Conservation (phyloP, 495 filamentous ascomycete genomes). For the Aspergillus diversus region DNA sequence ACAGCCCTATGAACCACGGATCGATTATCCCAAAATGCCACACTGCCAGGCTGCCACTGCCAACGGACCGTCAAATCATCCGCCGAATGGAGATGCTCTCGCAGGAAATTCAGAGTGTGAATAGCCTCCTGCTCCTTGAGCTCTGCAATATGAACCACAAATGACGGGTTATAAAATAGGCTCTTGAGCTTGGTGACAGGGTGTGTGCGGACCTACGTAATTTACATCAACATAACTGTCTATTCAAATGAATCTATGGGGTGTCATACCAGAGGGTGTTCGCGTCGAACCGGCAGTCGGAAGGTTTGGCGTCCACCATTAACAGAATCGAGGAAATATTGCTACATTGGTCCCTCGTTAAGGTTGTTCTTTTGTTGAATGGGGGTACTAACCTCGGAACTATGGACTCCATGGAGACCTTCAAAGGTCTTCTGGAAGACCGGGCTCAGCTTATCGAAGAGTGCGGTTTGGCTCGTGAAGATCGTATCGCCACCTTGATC, state of each 20-base stretch:
- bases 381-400: slow-evolving; percentile 1
- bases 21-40: slow-evolving; percentile 13
- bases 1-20: slow-evolving; percentile 10
- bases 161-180: slow-evolving; percentile 15
- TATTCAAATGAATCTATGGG: not conserved
- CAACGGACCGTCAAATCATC: slow-evolving; percentile 11
- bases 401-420: slow-evolving; percentile 8
- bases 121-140: slow-evolving; percentile 4
- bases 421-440: slow-evolving; percentile 6
- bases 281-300: slow-evolving; percentile 6
- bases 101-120: slow-evolving; percentile 8
- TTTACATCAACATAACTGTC: not conserved
- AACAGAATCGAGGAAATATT: slow-evolving; percentile 6
- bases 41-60: slow-evolving; percentile 16
- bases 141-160: slow-evolving; percentile 11
- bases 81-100: slow-evolving; percentile 9
- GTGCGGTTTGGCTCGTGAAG: slow-evolving; percentile 8
- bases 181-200: not conserved
- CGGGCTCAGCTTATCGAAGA: slow-evolving; percentile 13
- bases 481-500: slow-evolving; percentile 11
- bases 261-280: slow-evolving; percentile 15
- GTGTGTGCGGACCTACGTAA: slow-evolving; percentile 4
- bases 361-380: not conserved
- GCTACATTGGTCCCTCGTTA: no score
- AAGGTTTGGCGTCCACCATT: slow-evolving; percentile 4